phyloP scores from a whole-genome alignment of 1,284 basidiomycete species.

The Entoloma clypeatum region DNA sequence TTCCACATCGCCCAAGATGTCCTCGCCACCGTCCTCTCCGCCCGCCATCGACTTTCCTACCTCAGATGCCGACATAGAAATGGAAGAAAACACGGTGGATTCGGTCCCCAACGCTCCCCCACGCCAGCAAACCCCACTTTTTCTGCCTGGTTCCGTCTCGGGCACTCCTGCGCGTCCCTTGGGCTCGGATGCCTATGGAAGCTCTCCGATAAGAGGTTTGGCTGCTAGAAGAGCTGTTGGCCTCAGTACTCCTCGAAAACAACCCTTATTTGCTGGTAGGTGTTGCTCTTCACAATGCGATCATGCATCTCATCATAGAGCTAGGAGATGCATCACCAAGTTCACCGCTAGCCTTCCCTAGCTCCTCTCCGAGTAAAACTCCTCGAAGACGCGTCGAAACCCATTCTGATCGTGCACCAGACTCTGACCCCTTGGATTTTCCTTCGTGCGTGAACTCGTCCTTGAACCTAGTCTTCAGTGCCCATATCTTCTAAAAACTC shows the following conservation, averaged over 20 bases:
- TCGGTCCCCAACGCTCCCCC: slow-evolving; percentile 44
- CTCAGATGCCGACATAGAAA: slow-evolving; percentile 58
- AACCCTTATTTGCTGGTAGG: slow-evolving; percentile 56
- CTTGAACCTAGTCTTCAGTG: background rate
- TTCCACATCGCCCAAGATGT: slow-evolving; percentile 11
- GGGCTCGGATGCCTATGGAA: slow-evolving; percentile 35
- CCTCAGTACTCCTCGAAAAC: slow-evolving; percentile 52
- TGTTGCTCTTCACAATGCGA: slow-evolving; percentile 10
- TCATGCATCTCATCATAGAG: slow-evolving; percentile 25
- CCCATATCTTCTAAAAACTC: background rate
- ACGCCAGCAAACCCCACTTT: slow-evolving; percentile 48
- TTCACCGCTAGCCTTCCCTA: slow-evolving; percentile 71
- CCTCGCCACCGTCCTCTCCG: slow-evolving; percentile 49
- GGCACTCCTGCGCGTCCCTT: slow-evolving; percentile 48
- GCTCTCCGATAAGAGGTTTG: slow-evolving; percentile 43
- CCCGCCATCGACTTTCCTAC: slow-evolving; percentile 64
- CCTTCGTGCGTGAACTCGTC: slow-evolving; percentile 47
- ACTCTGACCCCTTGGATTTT: slow-evolving; percentile 62
- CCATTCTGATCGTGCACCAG: slow-evolving; percentile 31
- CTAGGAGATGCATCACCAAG: too few species aligned
- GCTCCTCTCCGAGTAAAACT: slow-evolving; percentile 59
- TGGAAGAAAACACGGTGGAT: slow-evolving; percentile 46
- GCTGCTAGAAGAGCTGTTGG: slow-evolving; percentile 63
- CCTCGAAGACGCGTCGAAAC: slow-evolving; percentile 33
- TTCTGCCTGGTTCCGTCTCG: slow-evolving; percentile 51